Evolutionary conservation across 169 alveolate genomes (phyloP).

Genomic region (Plasmodium fragile): DNA sequence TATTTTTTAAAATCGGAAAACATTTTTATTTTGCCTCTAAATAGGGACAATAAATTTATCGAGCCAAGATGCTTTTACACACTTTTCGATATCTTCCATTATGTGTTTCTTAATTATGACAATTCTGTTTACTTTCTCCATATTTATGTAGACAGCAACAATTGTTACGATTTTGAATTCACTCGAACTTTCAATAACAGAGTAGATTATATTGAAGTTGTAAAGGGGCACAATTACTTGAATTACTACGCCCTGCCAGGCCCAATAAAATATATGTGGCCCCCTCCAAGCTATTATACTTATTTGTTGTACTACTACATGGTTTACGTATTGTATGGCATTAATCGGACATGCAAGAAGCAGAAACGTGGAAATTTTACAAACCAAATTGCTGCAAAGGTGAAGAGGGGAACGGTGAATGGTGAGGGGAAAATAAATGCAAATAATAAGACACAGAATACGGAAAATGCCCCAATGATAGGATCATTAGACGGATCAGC

Average conservation of each 20-base stretch:
- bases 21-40: conserved; percentile 57
- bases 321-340: conserved; percentile 17
- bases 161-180: conserved; percentile 64
- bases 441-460: background rate
- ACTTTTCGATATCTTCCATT: conserved; percentile 54
- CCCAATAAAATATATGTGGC: conserved; percentile 73
- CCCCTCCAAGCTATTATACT: conserved; percentile 29
- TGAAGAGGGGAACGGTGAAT: background rate
- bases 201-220: conserved; percentile 38
- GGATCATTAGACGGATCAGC: background rate
- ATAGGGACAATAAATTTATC: conserved; percentile 37
- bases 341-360: conserved; percentile 18
- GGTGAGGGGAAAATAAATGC: background rate
- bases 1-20: conserved; percentile 21
- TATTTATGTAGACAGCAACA: conserved; percentile 25
- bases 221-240: conserved; percentile 13
- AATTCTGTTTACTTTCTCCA: conserved; percentile 62
- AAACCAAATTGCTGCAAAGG: background rate
- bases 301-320: conserved; percentile 47
- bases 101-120: conserved; percentile 66
- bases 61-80: conserved; percentile 52
- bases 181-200: background rate
- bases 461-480: background rate
- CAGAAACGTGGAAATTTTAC: background rate
- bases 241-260: conserved; percentile 52